Evolutionary conservation across 495 filamentous ascomycete species (phyloP).

Genomic region (Recurvomyces mirabilis): DNA sequence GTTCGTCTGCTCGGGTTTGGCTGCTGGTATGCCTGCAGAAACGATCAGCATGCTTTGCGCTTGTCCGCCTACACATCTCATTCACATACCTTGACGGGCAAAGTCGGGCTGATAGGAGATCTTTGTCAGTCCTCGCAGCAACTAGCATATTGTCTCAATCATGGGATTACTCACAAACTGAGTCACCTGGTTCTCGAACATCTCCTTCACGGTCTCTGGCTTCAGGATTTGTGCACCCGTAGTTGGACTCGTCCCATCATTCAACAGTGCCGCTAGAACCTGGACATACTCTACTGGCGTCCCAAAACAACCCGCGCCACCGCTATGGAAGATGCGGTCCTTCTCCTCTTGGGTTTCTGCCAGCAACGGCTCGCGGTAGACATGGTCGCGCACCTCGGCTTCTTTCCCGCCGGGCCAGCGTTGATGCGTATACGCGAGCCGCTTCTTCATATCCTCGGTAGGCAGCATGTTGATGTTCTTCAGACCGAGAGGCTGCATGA

Average conservation of each 20-base stretch:
- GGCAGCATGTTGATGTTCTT: constrained; percentile 46
- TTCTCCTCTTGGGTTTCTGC: constrained; percentile 29
- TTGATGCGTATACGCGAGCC: constrained; percentile 42
- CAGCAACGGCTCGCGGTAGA: constrained; percentile 35
- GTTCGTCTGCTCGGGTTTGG: constrained; percentile 44
- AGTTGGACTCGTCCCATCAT: constrained; percentile 31
- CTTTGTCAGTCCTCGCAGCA: neutral
- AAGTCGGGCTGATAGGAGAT: constrained; percentile 35
- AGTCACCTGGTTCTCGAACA: constrained; percentile 53
- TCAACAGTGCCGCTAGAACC: constrained; percentile 28
- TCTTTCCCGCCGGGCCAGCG: constrained; percentile 28
- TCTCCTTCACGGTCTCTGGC: constrained; percentile 41
- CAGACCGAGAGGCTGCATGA: constrained; percentile 47
- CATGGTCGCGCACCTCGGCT: constrained; percentile 37
- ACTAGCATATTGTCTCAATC: no score
- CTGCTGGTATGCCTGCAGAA: constrained; percentile 33
- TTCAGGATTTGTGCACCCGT: constrained; percentile 40
- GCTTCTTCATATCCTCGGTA: constrained; percentile 36
- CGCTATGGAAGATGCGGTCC: constrained; percentile 38
- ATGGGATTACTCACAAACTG: no score
- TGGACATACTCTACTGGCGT: constrained; percentile 44
- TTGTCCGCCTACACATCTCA: no score
- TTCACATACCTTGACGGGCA: constrained; percentile 33
- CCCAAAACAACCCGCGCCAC: constrained; percentile 45
- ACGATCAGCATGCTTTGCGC: no score